Base-by-base conservation (phyloP, 1,284 basidiomycete species). In the Ceratobasidium sp. region DNA sequence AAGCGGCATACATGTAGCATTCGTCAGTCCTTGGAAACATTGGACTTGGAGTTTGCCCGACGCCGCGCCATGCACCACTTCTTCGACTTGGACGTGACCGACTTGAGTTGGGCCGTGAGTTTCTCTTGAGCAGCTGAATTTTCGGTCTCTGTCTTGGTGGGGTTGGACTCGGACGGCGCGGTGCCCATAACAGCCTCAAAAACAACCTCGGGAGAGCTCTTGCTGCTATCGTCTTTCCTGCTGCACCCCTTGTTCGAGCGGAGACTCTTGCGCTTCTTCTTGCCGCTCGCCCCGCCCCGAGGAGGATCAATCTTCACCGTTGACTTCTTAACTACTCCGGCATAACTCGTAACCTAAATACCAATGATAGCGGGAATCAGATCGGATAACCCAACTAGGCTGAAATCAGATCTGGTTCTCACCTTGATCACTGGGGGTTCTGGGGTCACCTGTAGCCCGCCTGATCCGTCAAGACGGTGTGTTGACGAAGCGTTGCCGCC, bases 381-480 rank as follows among this genome's bases (percentile, higher is more conserved):
- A 47, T 47, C 22, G 10, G n/a, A 47, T 7, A 47, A 22, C 7
- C n/a, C 20, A 20, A 20, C 10, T 20, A 15, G 10, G 20, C n/a
- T 22, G 6, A 47, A 47, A 12, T 20, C 45, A 10, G 10, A 17
- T 8, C 17, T 49, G 45, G 22, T 29, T 53, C 50, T 29, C 13
- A 65, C 60, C 34, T 65, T 65, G 47, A 65, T 65, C n/a, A 53
- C 60, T 10, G 60, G 60, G 27, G 60, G 60, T 34, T 65, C 60
- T 29, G 60, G 60, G 7, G 17, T 31, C 22, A 15, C 25, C 8
- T 45, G 38, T 10, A 20, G 13, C 2, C 20, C 34, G 13, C 35
- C 40, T 17, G 54, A 20, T 31, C 17, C 42, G 35, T 54, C 35
- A 34, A 27, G 25, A 38, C 42, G 34, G 27, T 45, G 31, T 1